Base-by-base conservation (phyloP, 2,329 filamentous ascomycete genomes). In the Fusarium clavum region DNA sequence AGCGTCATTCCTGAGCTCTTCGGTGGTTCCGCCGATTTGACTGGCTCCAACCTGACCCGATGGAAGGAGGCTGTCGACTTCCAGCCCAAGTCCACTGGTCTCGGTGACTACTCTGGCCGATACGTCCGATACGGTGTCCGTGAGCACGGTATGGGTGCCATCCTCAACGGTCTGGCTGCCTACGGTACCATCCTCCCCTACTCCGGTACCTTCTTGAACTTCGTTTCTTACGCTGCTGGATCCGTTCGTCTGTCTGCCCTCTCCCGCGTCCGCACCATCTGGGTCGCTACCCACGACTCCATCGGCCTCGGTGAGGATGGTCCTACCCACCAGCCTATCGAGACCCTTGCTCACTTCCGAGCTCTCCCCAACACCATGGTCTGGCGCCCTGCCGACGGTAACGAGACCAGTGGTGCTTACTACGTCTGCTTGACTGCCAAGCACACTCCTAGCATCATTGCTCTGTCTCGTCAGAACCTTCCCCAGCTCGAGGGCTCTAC, bases 361-460 rank as follows among this genome's bases (percentile, higher is more conserved):
- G 96, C 96, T 73, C 90, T 98, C 76, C 96, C 96, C 80, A 99
- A 99, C 91, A 93, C 92, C 88, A 97, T 98, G 93, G 95, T 98
- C 78, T 98, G 96, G 96, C 94, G 96, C 80, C 96, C 96, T 75
- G 95, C 96, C 77, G 96, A 98, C 79, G 95, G 95, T 79, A 98
- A 98, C 87, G 96, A 99, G 92, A 96, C 92, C 77, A 97, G 93
- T 80, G 95, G 94, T 78, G 95, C 96, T 75, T 99, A 98, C 90
- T 98, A 98, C 86, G 88, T 97, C 78, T 93, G 94, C 52, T 86
- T 99, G 75, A 97, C 93, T 73, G 92, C 93, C 77, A 93, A 94
- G 85, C 86, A 91, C 83, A 98, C 95, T 40, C 96, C 96, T 73
- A 94, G 90, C 82, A 96, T 99, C 83, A 85, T 99, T 75, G 96